Evolutionary conservation across 2,329 filamentous ascomycete genomes (phyloP).

Genomic region (Apiospora saccharicola): DNA sequence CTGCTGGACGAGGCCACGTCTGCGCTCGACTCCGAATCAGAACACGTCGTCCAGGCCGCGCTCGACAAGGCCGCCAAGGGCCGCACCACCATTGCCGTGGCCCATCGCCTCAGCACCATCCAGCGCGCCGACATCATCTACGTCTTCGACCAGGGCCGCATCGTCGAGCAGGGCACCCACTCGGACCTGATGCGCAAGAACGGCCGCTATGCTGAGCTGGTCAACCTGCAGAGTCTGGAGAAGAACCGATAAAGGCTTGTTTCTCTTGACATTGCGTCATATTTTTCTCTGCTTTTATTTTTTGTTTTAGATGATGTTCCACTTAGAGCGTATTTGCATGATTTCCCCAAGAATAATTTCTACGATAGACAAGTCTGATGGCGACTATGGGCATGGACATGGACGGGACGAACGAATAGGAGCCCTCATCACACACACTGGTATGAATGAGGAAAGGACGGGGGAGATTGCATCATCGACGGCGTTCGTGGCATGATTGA

Average conservation of each 20-base stretch:
- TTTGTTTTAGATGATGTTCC: background rate
- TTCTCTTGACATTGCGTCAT: background rate
- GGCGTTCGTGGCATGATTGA: background rate
- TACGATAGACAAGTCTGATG: background rate
- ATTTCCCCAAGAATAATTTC: background rate
- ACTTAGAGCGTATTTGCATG: background rate
- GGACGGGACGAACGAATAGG: background rate
- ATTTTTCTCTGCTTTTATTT: too few relatives aligned
- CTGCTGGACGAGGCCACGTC: conserved; percentile 84
- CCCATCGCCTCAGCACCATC: conserved; percentile 90
- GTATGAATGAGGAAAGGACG: background rate
- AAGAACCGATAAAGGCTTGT: conserved; percentile 51
- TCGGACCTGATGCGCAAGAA: conserved; percentile 72
- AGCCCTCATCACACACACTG: background rate
- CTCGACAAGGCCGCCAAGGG: conserved; percentile 84
- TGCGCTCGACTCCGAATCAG: conserved; percentile 77
- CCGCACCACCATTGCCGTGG: conserved; percentile 91
- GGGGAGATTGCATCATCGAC: conserved; percentile 12
- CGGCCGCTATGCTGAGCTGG: conserved; percentile 79
- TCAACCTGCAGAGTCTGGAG: conserved; percentile 80
- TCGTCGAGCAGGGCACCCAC: conserved; percentile 88
- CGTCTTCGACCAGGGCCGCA: conserved; percentile 89
- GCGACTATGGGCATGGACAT: background rate
- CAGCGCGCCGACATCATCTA: conserved; percentile 95
- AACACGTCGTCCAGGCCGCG: conserved; percentile 82